Base-by-base conservation (phyloP, 1,284 basidiomycete species). In the Mixia osmundae region DNA sequence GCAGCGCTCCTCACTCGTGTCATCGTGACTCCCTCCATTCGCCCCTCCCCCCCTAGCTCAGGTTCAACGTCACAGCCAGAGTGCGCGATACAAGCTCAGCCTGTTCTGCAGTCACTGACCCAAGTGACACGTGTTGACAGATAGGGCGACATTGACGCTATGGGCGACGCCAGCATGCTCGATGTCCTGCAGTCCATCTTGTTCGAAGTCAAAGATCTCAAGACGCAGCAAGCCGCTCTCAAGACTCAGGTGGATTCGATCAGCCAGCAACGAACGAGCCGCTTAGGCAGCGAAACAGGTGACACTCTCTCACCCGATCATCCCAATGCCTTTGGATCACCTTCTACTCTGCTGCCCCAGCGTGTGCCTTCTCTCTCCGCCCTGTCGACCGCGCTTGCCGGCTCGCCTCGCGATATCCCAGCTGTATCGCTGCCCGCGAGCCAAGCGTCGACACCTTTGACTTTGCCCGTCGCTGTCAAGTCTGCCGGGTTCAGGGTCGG, bases 111-210 rank as follows among this genome's bases (percentile, higher is more conserved):
- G n/a, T n/a, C n/a, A n/a, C n/a, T n/a, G n/a, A n/a, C n/a, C n/a
- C n/a, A n/a, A n/a, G n/a, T n/a, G n/a, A n/a, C n/a, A n/a, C n/a
- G n/a, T n/a, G n/a, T n/a, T n/a, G n/a, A n/a, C n/a, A n/a, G n/a
- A n/a, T n/a, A n/a, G n/a, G n/a, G n/a, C n/a, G n/a, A n/a, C n/a
- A n/a, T n/a, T n/a, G n/a, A n/a, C n/a, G n/a, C n/a, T n/a, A n/a
- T n/a, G n/a, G n/a, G n/a, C n/a, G n/a, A n/a, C n/a, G n/a, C 27
- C 30, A 32, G 18, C 34, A 36, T 15, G 8, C 8, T 8, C 30
- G 41, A 40, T 29, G 22, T 51, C 24, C 41, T 50, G 16, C 31
- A 36, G 8, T 45, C 43, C 34, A 51, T 51, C 45, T 41, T 51
- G 11, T 23, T 28, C 12, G 50, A 51, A 30, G 39, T 51, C 3